Conservation (phyloP, 1,284 basidiomycete species). For the Marasmius oreades region DNA sequence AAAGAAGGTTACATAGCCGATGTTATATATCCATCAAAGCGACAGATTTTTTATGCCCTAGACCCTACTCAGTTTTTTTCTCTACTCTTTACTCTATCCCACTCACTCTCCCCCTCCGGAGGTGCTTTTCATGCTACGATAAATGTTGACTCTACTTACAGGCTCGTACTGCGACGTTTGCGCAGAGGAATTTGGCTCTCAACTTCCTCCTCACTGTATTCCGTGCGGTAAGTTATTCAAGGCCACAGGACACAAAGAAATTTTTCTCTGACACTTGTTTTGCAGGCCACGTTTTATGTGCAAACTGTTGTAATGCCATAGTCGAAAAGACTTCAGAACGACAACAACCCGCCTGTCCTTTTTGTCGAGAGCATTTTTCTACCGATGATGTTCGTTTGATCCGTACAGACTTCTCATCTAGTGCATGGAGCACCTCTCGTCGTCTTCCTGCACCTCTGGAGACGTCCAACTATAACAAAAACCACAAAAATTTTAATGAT, state of each 20-base stretch:
- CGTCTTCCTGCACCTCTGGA: slow-evolving; percentile 45
- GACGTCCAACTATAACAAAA: slow-evolving; percentile 30
- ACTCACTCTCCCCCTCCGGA: background rate
- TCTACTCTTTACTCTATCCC: background rate
- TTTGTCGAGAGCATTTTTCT: slow-evolving; percentile 72
- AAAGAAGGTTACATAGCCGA: background rate
- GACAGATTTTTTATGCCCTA: background rate
- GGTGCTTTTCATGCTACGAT: slow-evolving; percentile 13
- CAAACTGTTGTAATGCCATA: slow-evolving; percentile 70
- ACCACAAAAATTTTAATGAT: slow-evolving; percentile 29
- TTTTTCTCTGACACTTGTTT: slow-evolving; percentile 15
- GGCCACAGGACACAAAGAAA: slow-evolving; percentile 7
- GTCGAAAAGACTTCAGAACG: slow-evolving; percentile 72
- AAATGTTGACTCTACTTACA: slow-evolving; percentile 73
- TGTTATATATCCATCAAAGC: background rate
- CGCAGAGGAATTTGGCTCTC: slow-evolving; percentile 75
- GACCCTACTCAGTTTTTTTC: background rate
- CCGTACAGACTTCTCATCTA: slow-evolving; percentile 68
- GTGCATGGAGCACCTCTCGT: slow-evolving; percentile 61
- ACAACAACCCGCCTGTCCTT: slow-evolving; percentile 68
- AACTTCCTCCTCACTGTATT: slow-evolving; percentile 71
- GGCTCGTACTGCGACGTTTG: slow-evolving; percentile 82
- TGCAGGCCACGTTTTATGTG: slow-evolving; percentile 73
- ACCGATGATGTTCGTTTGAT: slow-evolving; percentile 65
- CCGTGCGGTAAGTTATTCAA: slow-evolving; percentile 57